phyloP scores from a whole-genome alignment of 2,329 filamentous ascomycete species.

The Aspergillus fumigatiaffinis region DNA sequence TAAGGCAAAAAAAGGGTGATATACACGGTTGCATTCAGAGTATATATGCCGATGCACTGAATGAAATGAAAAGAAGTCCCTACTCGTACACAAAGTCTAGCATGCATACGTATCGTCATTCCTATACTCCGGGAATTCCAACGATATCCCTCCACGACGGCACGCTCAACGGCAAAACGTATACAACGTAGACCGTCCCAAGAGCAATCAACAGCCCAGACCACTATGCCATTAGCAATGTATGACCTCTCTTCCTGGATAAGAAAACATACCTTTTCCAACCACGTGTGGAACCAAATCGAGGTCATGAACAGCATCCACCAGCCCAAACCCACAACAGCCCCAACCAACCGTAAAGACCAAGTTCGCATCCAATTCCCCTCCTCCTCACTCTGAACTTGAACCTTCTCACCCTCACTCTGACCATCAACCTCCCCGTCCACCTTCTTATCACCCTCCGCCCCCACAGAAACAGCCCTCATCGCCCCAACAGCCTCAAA shows the following conservation, averaged over 20 bases:
- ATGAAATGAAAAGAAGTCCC: neutral
- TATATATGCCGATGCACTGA: neutral
- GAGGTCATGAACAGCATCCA: conserved; percentile 99
- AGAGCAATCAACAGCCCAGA: conserved; percentile 49
- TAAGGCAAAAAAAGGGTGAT: neutral
- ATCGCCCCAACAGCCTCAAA: conserved; percentile 67
- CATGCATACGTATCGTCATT: neutral
- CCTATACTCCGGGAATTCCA: conserved; percentile 40
- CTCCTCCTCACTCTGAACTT: conserved; percentile 25
- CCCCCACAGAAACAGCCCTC: conserved; percentile 44
- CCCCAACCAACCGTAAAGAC: conserved; percentile 47
- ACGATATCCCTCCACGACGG: conserved; percentile 44
- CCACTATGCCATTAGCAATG: conserved; percentile 33
- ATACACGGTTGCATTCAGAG: conserved; percentile 4
- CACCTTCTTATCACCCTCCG: conserved; percentile 34
- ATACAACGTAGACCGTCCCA: conserved; percentile 47
- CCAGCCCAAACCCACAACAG: conserved; percentile 66
- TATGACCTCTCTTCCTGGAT: conserved; percentile 8
- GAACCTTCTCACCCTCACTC: neutral
- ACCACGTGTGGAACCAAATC: conserved; percentile 97
- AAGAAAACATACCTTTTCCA: conserved; percentile 71
- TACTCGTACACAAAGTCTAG: neutral
- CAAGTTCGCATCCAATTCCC: conserved; percentile 54
- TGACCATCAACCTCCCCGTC: conserved; percentile 12
- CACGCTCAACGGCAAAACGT: conserved; percentile 47